These are phyloP conservation scores for Arthrocladium fulminans DNA, from an alignment of 2,329 filamentous ascomycete genomes.

Conservation along the genomic window DNA sequence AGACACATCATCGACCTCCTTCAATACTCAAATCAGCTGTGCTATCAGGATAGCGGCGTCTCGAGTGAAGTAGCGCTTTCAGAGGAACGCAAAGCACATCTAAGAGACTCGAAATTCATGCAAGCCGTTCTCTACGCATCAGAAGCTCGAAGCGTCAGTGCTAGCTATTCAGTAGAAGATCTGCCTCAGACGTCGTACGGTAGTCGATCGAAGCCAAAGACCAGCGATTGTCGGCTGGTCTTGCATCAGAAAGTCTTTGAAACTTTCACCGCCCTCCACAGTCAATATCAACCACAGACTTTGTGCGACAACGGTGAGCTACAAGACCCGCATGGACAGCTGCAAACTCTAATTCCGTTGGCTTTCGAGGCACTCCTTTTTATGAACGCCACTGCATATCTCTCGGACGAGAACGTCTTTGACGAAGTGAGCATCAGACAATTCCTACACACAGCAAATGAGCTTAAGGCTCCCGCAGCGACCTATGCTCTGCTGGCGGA, in stretches of 20 bases:
- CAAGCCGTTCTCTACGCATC: slow-evolving; percentile 17
- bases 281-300: background rate
- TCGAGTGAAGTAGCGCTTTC: background rate
- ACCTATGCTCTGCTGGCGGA: slow-evolving; percentile 59
- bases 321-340: slow-evolving; percentile 10
- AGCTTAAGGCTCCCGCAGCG: slow-evolving; percentile 28
- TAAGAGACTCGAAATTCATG: slow-evolving; percentile 8
- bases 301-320: background rate
- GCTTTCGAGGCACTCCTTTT: slow-evolving; percentile 21
- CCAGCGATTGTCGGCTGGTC: slow-evolving; percentile 11
- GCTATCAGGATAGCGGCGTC: background rate
- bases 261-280: slow-evolving; percentile 10
- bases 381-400: slow-evolving; percentile 7
- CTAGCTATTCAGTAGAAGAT: slow-evolving; percentile 14
- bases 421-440: slow-evolving; percentile 51
- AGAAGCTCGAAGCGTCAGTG: slow-evolving; percentile 12
- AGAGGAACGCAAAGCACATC: background rate
- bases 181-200: slow-evolving; percentile 16
- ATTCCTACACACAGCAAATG: slow-evolving; percentile 37
- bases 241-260: slow-evolving; percentile 16
- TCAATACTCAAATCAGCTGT: slow-evolving; percentile 15
- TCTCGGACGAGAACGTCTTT: background rate
- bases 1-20: slow-evolving; percentile 18
- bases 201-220: slow-evolving; percentile 3
- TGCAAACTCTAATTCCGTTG: slow-evolving; percentile 15